Evolutionary conservation across 1,284 basidiomycete genomes (phyloP), one percentile per base, ranked within the genome.

Genomic region (Cutaneotrichosporon curvatum): DNA sequence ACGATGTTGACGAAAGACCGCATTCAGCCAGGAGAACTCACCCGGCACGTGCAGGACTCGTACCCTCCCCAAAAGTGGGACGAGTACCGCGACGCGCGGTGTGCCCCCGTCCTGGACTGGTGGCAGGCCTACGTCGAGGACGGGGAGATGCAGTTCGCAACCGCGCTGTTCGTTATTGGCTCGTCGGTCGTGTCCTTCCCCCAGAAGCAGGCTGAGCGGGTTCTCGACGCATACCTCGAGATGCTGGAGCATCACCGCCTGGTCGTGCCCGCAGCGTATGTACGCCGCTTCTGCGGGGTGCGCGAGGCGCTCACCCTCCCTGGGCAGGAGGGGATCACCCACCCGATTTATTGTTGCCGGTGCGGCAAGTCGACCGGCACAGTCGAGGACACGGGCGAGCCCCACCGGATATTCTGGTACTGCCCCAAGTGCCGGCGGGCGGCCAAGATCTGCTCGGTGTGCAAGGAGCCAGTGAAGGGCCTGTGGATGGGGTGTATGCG

Each of bases 81-180:
- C 20, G 32, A 18, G 37, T 52, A 55, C 37, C 50, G 48, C n/a
- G 42, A 34, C 10, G 35, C 37, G 18, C 36, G 50, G 22, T 52
- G 39, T 36, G 14, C 20, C 19, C 34, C 51, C 2, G 42, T 67
- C 18, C 43, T 63, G 35, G 46, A 51, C 18, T 67, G 65, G 66
- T 70, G 66, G 68, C 37, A 47, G 15, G 50, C 57, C 2, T 66
- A 63, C 45, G 54, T 67, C 15, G 59, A 69, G 31, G 63, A 67
- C 37, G 66, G 68, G 4, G 66, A 70, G 19, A 54, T 64, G 35
- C 68, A 70, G 43, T 43, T 70, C 4, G 63, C 65, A 3, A 56
- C 65, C 1, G 50, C 56, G 1, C 20, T 64, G 11, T 52, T 53
- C n/a, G 45, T 67, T 9, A 51, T 70, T 5, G 65, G 56, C 1